Conservation (phyloP, 2,329 filamentous ascomycete genomes). For the Conoideocrella luteorostrata region DNA sequence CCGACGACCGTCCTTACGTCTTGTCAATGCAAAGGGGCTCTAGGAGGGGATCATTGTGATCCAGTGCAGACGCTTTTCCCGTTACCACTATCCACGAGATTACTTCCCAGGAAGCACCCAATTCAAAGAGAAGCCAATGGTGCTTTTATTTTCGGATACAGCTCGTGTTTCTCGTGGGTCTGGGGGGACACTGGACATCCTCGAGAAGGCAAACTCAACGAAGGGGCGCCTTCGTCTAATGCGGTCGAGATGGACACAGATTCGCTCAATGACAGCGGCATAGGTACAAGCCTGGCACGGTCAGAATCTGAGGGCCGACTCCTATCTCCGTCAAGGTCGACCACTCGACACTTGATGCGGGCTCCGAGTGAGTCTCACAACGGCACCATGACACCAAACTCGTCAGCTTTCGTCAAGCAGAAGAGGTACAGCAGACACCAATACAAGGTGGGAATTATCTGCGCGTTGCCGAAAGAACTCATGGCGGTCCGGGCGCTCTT, state of each 20-base stretch:
- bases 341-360: no score
- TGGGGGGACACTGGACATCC: slow-evolving; percentile 4
- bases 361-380: no score
- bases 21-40: neutral
- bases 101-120: neutral
- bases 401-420: neutral
- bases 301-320: neutral
- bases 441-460: neutral
- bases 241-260: neutral
- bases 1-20: no score
- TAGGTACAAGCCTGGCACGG: no score
- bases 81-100: neutral
- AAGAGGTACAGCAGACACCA: no score
- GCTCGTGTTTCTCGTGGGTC: slow-evolving; percentile 1
- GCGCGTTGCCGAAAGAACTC: neutral
- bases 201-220: neutral
- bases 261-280: no score
- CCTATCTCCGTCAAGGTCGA: no score
- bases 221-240: neutral
- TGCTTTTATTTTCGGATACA: slow-evolving; percentile 7
- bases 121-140: slow-evolving; percentile 1
- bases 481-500: neutral
- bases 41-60: neutral
- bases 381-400: no score
- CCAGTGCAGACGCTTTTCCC: neutral